Percentiles rank a stretch among this genome's conserved stretches.
Evolutionary conservation across 768 basidiomycete species (phyloP).

Genomic region (Floccularia luteovirens): DNA sequence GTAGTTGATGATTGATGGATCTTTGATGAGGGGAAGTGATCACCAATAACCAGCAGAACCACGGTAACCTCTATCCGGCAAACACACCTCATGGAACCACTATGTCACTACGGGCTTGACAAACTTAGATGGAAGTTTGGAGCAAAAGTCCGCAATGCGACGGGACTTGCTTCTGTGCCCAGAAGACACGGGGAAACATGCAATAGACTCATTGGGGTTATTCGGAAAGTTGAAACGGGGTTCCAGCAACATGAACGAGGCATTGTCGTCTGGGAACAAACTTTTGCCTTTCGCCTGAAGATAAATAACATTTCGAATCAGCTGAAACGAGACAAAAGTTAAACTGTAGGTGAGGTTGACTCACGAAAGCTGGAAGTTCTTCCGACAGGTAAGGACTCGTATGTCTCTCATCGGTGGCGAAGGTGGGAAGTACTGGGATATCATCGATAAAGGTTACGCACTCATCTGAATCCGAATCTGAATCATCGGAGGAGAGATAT

Average conservation of each 20-base stretch:
- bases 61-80: no score
- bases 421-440: not conserved
- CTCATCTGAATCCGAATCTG: not conserved
- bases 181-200: slow-evolving; percentile 17
- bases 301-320: slow-evolving; percentile 6
- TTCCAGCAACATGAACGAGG: slow-evolving; percentile 14
- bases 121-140: slow-evolving; percentile 15
- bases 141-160: slow-evolving; percentile 16
- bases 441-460: not conserved
- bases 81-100: no score
- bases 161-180: slow-evolving; percentile 11
- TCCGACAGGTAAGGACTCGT: not conserved
- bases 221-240: slow-evolving; percentile 11
- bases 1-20: no score
- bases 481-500: not conserved
- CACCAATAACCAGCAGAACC: no score
- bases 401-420: not conserved
- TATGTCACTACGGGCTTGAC: no score
- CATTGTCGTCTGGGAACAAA: slow-evolving; percentile 11
- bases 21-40: no score
- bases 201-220: slow-evolving; percentile 17
- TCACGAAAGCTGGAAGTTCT: not conserved
- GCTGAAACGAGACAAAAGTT: slow-evolving; percentile 4
- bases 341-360: not conserved
- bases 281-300: slow-evolving; percentile 8